Evolutionary conservation across 1,139 yeast genomes (phyloP), one percentile per base, ranked within the genome.

Genomic region (Kodamaea plutei): DNA sequence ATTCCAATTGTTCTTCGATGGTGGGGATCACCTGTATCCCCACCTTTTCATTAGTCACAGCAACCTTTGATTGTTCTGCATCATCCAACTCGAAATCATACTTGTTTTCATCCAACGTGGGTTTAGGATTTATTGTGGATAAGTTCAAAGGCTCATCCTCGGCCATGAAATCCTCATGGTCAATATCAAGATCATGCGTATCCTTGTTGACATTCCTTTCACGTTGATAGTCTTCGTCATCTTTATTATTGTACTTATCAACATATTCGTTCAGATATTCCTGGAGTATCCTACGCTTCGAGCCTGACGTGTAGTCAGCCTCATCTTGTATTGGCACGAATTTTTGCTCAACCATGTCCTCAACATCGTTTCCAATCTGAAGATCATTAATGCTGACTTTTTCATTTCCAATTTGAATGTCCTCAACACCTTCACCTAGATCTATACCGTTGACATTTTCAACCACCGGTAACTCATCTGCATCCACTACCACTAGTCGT

Each of bases 11-110:
- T n/a, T 40, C 41, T 12, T 28, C 22, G 1, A 40, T 5, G 6
- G 30, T 14, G 3, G 30, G 27, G 14, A 21, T 29, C 13, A 3
- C 21, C 21, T 25, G 18, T 5, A 26, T 14, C 15, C n/a, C n/a
- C n/a, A n/a, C n/a, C n/a, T n/a, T n/a, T n/a, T n/a, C n/a, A n/a
- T n/a, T n/a, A n/a, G n/a, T n/a, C n/a, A n/a, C n/a, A n/a, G n/a
- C n/a, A n/a, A n/a, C n/a, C n/a, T n/a, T n/a, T n/a, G n/a, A n/a
- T n/a, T n/a, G 19, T 7, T 31, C 35, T 17, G 15, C 33, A 5
- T 29, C 38, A 4, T 36, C 38, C 10, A 44, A 23, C 20, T 43
- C 48, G 23, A 44, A 20, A 20, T 43, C 43, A 34, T 44, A 44
- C 29, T 34, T 31, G 6, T 36, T 38, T 28, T 31, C 16, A 18